Evolutionary conservation across 352 stramenopile species (phyloP), one percentile per base, ranked within the genome.

Genomic region (Peronospora destructor): DNA sequence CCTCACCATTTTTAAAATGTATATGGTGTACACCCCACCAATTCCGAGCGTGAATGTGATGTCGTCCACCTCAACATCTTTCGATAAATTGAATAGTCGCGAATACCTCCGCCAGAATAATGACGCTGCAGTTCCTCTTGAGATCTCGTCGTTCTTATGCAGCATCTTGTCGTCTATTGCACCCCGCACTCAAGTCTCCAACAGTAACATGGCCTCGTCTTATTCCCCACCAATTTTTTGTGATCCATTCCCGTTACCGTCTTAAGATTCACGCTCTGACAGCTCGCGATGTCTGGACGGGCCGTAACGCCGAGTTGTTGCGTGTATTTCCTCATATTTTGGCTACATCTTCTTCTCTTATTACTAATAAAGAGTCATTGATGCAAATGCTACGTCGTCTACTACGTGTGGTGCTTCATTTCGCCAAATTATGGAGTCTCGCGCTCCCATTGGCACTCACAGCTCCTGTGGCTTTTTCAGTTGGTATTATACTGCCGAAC

Each of bases 341-440:
- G 12, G 61, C 65, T n/a, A 62, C 62, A 0, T 70, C 26, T 13
- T 50, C 3, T 2, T 35, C 33, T 13, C 23, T 43, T 8, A 37
- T 26, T 6, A 12, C 12, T 23, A 54, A 56, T 12, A 41, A 59
- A 0, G 39, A 55, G 10, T 72, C 66, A 29, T 43, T 68, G 34
- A 6, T 67, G 10, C 54, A 68, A 36, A 66, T 49, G 2, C 21
- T 86, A n/a, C 64, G 61, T 19, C 66, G 74, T 10, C 65, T 78
- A 49, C 33, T 86, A 13, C 69, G 69, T 8, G 51, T 78, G 34
- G 53, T 55, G 42, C 48, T 83, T 8, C 79, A 90, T 38, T 64
- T 90, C 19, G 58, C 57, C 33, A 83, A 84, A 48, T 53, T 90
- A n/a, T 11, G 87, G 21, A 53, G 62, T 25, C 63, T 92, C 10